Evolutionary conservation across 2,329 filamentous ascomycete species (phyloP), one percentile per base, ranked within the genome.

Genomic region (Alternaria incomplexa): DNA sequence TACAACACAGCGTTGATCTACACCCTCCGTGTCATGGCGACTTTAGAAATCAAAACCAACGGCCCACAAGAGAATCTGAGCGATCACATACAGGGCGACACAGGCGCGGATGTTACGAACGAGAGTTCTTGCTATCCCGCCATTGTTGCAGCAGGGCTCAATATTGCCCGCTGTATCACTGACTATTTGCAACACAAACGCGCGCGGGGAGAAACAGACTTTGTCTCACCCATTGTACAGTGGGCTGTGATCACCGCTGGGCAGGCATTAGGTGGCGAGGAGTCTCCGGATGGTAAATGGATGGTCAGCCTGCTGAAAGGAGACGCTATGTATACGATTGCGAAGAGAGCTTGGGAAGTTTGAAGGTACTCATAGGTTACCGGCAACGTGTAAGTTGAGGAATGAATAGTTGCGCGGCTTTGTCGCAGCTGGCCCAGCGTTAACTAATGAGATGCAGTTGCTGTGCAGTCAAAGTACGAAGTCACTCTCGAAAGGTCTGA

Each of bases 1-100:
- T 77, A 76, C 57, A 73, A 73, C 50, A 72, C 69, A 13, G 63
- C 70, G n/a, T 59, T 74, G 9, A 72, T 77, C n/a, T 58, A 71
- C 40, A 65, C 77, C 17, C 62, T 75, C 7, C 54, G 59, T 15
- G 57, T 76, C n/a, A 62, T 74, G 26, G 53, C 62, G 4, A 68
- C 68, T 3, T 63, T 73, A 28, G 47, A 30, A 26, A 9, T 25
- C 22, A 23, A 12, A 23, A 26, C 40, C 8, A 11, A 20, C 12
- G 17, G 17, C 22, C 13, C 13, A 9, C 22, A 26, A 8, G 5
- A 45, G 11, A 9, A 11, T 11, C 11, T 13, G 13, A 7, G 50
- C n/a, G 45, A 22, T 48, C 4, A 45, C 58, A 12, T 52, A 5
- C 28, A 36, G 15, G 48, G 48, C n/a, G 12, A n/a, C 13, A 15